phyloP scores from a whole-genome alignment of 768 basidiomycete genomes.

The Lactarius hatsudake region DNA sequence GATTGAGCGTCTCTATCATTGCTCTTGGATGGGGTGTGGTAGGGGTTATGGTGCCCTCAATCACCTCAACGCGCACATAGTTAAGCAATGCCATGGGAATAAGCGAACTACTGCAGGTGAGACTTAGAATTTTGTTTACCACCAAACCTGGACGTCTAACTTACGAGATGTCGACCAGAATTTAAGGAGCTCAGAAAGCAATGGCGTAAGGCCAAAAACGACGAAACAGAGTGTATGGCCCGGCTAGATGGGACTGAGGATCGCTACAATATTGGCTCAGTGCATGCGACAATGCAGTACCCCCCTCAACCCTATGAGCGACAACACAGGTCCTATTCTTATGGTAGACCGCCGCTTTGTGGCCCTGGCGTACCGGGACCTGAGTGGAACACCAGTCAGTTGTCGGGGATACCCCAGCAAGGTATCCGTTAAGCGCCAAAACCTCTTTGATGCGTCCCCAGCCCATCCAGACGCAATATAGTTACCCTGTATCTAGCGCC shows the following conservation, averaged over 20 bases:
- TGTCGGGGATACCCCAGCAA: constrained; percentile 6
- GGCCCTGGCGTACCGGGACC: constrained; percentile 21
- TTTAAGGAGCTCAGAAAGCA: constrained; percentile 97
- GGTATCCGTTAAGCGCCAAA: constrained; percentile 7
- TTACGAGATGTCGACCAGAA: constrained; percentile 51
- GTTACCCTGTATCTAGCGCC: constrained; percentile 14
- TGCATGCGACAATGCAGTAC: constrained; percentile 4
- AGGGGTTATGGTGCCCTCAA: constrained; percentile 94
- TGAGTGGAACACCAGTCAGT: constrained; percentile 17
- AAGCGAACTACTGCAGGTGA: constrained; percentile 89
- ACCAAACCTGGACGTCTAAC: constrained; percentile 21
- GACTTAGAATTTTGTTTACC: constrained; percentile 33
- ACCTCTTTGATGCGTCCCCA: constrained; percentile 11
- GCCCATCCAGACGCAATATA: constrained; percentile 12
- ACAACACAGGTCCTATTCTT: constrained; percentile 2
- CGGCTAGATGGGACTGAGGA: constrained; percentile 17
- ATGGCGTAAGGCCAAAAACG: constrained; percentile 94
- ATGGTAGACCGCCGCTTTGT: constrained; percentile 15
- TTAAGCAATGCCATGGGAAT: constrained; percentile 94
- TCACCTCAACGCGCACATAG: constrained; percentile 96
- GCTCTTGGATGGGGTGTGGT: constrained; percentile 55
- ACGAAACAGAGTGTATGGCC: constrained; percentile 35
- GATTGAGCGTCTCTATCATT: constrained; percentile 90
- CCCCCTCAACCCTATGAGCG: constrained; percentile 16
- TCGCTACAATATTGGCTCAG: constrained; percentile 10